These are phyloP conservation scores for Sporothrix brunneoviolacea DNA, from an alignment of 2,329 filamentous ascomycete species.

Conservation along the genomic window DNA sequence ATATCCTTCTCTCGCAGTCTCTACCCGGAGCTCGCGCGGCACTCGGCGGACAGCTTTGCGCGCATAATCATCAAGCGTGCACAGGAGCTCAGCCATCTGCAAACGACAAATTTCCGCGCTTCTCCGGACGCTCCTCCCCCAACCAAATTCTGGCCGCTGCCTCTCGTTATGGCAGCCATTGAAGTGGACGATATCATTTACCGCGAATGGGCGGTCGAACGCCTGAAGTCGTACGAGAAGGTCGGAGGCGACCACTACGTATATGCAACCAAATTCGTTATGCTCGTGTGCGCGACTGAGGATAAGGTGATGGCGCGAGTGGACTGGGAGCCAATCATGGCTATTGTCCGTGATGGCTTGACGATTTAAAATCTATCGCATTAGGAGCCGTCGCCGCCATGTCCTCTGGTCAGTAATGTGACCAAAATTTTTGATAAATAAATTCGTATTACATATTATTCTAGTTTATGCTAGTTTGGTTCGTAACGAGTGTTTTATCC, in stretches of 20 bases:
- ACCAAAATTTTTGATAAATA: too few relatives aligned
- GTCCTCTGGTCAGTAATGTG: too few relatives aligned
- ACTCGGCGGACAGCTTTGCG: not conserved
- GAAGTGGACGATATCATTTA: slow-evolving; percentile 4
- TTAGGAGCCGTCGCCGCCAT: too few relatives aligned
- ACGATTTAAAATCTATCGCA: not conserved
- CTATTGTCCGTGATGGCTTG: not conserved
- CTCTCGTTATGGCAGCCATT: not conserved
- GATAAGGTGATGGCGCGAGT: not conserved
- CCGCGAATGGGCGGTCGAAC: slow-evolving; percentile 2
- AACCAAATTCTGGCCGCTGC: slow-evolving; percentile 7
- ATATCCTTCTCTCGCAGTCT: slow-evolving; percentile 2
- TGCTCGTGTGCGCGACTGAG: not conserved
- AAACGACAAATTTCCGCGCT: not conserved
- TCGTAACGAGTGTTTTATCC: too few relatives aligned
- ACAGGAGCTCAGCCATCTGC: not conserved
- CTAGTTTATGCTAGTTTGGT: too few relatives aligned
- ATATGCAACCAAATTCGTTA: not conserved
- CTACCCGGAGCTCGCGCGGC: not conserved
- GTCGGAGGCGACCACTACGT: slow-evolving; percentile 3
- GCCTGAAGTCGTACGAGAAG: not conserved
- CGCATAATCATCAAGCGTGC: not conserved
- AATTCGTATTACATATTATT: too few relatives aligned
- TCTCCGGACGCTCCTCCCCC: not conserved
- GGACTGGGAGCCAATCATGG: slow-evolving; percentile 4